A percentile compares a stretch with the other conserved stretches of the same genome.
Conservation (phyloP, 495 filamentous ascomycete genomes). For the Xylaria bambusicola region DNA sequence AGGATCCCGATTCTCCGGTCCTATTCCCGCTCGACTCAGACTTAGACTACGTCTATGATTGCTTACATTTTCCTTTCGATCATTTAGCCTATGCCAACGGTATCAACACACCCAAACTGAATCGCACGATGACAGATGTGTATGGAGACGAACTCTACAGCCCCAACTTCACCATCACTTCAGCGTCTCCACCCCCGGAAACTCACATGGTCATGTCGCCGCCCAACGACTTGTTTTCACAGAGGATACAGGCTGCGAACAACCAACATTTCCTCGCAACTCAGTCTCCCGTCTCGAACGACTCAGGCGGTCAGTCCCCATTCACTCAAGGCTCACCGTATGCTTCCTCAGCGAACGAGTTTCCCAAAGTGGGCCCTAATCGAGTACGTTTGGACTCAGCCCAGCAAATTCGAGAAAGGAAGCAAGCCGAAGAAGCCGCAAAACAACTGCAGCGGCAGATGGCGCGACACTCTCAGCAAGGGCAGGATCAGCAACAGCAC, state of each 20-base stretch:
- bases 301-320: conserved; percentile 72
- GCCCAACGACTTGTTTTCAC: conserved; percentile 67
- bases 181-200: conserved; percentile 48
- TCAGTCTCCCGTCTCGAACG: conserved; percentile 44
- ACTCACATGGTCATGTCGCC: conserved; percentile 51
- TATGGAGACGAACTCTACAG: conserved; percentile 86
- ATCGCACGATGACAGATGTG: conserved; percentile 82
- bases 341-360: conserved; percentile 52
- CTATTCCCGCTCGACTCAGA: conserved; percentile 42
- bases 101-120: conserved; percentile 70
- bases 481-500: conserved; percentile 34
- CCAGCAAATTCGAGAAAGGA: conserved; percentile 59
- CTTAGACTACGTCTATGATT: conserved; percentile 51
- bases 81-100: conserved; percentile 54
- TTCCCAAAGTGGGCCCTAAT: conserved; percentile 36
- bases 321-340: conserved; percentile 78
- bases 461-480: conserved; percentile 34
- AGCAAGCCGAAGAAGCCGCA: conserved; percentile 61
- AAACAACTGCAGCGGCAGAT: conserved; percentile 55
- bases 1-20: conserved; percentile 37
- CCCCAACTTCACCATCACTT: conserved; percentile 59
- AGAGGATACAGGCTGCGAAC: conserved; percentile 77
- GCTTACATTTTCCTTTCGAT: conserved; percentile 39
- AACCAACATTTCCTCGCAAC: conserved; percentile 67
- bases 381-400: conserved; percentile 56